Evolutionary conservation across 129 eudicot species (phyloP).

Genomic region (Mikania micrantha): DNA sequence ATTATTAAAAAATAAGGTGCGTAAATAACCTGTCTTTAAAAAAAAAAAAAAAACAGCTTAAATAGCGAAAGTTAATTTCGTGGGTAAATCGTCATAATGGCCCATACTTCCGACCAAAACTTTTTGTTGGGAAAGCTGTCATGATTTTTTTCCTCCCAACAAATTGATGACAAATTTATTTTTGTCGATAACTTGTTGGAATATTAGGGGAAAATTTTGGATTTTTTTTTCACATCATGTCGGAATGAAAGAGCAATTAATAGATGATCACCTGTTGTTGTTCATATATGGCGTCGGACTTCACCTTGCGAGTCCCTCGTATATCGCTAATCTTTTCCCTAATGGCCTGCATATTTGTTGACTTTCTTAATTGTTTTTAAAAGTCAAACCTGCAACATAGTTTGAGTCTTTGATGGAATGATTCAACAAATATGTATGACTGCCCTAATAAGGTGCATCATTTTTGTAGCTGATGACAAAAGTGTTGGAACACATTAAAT

Average conservation of each 20-base stretch:
- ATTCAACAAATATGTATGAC: slow-evolving; percentile 13
- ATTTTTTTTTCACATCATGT: no score
- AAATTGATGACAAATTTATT: no score
- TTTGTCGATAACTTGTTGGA: no score
- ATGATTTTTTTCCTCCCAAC: no score
- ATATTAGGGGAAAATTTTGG: no score
- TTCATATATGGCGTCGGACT: slow-evolving; percentile 21
- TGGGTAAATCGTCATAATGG: no score
- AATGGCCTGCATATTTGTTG: slow-evolving; percentile 30
- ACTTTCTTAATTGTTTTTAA: slow-evolving; percentile 13
- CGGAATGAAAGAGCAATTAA: slow-evolving; percentile 1
- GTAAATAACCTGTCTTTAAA: no score
- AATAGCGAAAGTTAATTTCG: no score
- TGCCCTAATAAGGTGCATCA: slow-evolving; percentile 16
- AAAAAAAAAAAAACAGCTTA: no score
- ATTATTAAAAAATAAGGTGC: no score
- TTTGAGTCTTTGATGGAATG: slow-evolving; percentile 3
- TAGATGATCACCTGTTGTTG: slow-evolving; percentile 33
- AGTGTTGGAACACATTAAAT: slow-evolving; percentile 23
- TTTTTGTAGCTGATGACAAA: slow-evolving; percentile 20
- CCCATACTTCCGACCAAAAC: no score
- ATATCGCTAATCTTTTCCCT: slow-evolving; percentile 34
- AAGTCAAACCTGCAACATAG: slow-evolving; percentile 20
- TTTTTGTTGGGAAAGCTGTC: no score
- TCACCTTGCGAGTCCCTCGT: slow-evolving; percentile 22